phyloP scores from a whole-genome alignment of 108 stramenopile species.

The Stephanodiscus minutulus region DNA sequence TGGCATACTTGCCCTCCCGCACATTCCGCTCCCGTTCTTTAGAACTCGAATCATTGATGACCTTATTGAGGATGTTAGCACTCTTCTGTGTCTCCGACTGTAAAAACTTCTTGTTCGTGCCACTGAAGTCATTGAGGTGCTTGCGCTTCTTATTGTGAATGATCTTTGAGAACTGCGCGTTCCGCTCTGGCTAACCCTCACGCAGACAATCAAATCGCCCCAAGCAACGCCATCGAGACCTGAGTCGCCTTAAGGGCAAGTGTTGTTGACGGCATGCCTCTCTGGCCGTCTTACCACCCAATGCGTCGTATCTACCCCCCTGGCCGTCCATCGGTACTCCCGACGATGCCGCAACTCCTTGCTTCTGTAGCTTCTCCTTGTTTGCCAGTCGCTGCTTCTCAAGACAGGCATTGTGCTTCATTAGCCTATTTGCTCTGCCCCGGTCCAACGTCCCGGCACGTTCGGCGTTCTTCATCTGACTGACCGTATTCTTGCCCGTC shows the following conservation, averaged over 20 bases:
- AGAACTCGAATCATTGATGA: slow-evolving; percentile 75
- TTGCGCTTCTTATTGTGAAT: slow-evolving; percentile 72
- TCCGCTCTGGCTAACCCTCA: slow-evolving; percentile 81
- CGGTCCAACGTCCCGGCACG: slow-evolving; percentile 63
- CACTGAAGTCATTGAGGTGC: slow-evolving; percentile 51
- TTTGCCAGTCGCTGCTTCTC: slow-evolving; percentile 52
- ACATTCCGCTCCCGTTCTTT: slow-evolving; percentile 72
- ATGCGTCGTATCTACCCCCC: neutral
- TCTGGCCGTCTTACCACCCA: neutral
- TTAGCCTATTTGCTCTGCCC: slow-evolving; percentile 65
- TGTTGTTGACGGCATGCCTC: slow-evolving; percentile 71
- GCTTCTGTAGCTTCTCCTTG: slow-evolving; percentile 52
- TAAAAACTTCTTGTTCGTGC: slow-evolving; percentile 54
- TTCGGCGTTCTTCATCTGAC: slow-evolving; percentile 80
- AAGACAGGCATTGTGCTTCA: slow-evolving; percentile 57
- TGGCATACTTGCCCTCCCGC: slow-evolving; percentile 71
- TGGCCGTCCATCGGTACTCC: slow-evolving; percentile 84
- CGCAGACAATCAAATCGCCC: slow-evolving; percentile 82
- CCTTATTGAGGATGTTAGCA: slow-evolving; percentile 73
- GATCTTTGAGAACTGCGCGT: slow-evolving; percentile 45
- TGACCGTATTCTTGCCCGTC: slow-evolving; percentile 66
- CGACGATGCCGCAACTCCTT: slow-evolving; percentile 58
- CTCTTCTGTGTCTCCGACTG: slow-evolving; percentile 63
- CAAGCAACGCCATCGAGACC: slow-evolving; percentile 79
- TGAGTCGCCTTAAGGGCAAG: slow-evolving; percentile 79